Conservation (phyloP, 768 basidiomycete species). For the Russula lepida region DNA sequence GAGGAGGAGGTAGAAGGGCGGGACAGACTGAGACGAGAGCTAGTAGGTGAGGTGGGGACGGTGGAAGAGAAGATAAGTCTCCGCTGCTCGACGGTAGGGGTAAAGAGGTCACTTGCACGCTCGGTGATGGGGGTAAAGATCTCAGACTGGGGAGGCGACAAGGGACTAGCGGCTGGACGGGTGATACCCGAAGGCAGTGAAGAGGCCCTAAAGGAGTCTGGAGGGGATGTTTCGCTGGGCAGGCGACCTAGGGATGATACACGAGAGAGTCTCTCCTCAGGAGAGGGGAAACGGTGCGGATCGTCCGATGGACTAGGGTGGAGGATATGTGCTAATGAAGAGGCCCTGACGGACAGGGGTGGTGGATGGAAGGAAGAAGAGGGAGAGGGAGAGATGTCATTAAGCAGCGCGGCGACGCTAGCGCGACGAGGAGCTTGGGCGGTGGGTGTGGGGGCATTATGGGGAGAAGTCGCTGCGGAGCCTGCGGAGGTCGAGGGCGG, state of each 20-base stretch:
- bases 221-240: not conserved
- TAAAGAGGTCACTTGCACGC: constrained; percentile 9
- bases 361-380: constrained; percentile 19
- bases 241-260: constrained; percentile 15
- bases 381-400: constrained; percentile 39
- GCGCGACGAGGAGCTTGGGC: constrained; percentile 43
- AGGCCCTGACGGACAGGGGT: constrained; percentile 14
- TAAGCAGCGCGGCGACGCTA: constrained; percentile 72
- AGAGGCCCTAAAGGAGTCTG: constrained; percentile 2
- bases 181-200: constrained; percentile 1
- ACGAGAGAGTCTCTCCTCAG: constrained; percentile 19
- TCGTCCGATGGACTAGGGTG: constrained; percentile 21
- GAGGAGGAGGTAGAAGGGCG: constrained; percentile 22
- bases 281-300: constrained; percentile 18
- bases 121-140: constrained; percentile 17
- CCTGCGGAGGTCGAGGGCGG: constrained; percentile 23
- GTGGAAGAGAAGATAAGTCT: not conserved
- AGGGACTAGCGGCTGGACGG: not conserved
- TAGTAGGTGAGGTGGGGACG: constrained; percentile 13
- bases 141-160: constrained; percentile 13
- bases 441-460: constrained; percentile 31
- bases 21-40: constrained; percentile 12
- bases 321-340: constrained; percentile 23
- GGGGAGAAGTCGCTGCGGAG: constrained; percentile 31
- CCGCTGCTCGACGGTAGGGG: constrained; percentile 15